These are phyloP conservation scores for Cladosporium phlei DNA, from an alignment of 2,329 filamentous ascomycete species.

Conservation along the genomic window DNA sequence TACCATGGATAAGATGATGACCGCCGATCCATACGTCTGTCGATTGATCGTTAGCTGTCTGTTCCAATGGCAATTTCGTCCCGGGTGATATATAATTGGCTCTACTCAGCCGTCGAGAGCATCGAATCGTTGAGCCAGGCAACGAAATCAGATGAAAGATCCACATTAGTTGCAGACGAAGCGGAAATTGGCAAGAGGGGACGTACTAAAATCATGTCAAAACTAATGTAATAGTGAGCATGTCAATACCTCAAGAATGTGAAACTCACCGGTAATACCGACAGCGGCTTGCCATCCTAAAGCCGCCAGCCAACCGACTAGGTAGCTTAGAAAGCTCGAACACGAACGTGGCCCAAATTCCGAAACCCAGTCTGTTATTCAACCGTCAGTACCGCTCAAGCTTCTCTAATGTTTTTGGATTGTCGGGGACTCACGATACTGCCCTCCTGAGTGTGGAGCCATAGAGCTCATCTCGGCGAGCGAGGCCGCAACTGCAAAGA, in stretches of 20 bases:
- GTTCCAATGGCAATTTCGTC: too few relatives aligned
- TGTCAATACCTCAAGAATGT: too few relatives aligned
- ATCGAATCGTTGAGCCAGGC: too few relatives aligned
- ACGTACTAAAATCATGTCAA: too few relatives aligned
- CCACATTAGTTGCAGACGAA: too few relatives aligned
- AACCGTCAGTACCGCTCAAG: background rate
- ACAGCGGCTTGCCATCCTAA: conserved; percentile 19
- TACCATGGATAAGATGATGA: conserved; percentile 10
- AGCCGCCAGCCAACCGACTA: conserved; percentile 32
- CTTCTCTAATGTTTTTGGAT: background rate
- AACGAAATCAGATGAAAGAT: too few relatives aligned
- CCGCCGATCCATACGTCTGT: conserved; percentile 3
- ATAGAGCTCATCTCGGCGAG: conserved; percentile 33
- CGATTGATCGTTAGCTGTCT: too few relatives aligned
- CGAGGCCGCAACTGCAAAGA: conserved; percentile 26
- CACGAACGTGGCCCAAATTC: conserved; percentile 29
- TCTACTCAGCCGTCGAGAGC: too few relatives aligned
- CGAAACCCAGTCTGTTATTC: conserved; percentile 23
- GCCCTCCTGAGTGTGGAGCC: conserved; percentile 30
- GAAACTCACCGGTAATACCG: background rate
- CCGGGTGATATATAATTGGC: too few relatives aligned
- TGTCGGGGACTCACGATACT: conserved; percentile 17
- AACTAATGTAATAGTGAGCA: too few relatives aligned
- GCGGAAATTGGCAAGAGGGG: too few relatives aligned
- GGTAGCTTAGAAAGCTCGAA: conserved; percentile 23